phyloP scores from a whole-genome alignment of 2,329 filamentous ascomycete genomes.

The Podosphaera fusca region DNA sequence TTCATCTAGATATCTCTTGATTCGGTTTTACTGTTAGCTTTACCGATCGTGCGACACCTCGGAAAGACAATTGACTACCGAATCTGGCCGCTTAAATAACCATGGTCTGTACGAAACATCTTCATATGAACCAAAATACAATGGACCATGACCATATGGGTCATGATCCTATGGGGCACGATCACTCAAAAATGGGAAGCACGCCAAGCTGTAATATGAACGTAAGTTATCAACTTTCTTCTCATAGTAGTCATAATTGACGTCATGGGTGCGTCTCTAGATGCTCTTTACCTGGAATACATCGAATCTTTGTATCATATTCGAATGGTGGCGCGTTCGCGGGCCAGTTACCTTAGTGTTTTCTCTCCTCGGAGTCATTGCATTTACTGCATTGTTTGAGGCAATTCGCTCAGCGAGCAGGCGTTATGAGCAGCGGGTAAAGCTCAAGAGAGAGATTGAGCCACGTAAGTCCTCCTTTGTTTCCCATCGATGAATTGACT shows the following conservation, averaged over 20 bases:
- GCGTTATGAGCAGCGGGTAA: constrained; percentile 40
- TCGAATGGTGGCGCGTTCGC: constrained; percentile 70
- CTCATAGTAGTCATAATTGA: too few species aligned
- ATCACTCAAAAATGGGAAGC: not conserved
- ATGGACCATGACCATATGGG: not conserved
- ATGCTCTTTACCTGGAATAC: constrained; percentile 98
- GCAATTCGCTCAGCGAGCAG: constrained; percentile 55
- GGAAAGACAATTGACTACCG: not conserved
- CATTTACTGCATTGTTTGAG: constrained; percentile 82
- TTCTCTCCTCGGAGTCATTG: constrained; percentile 62
- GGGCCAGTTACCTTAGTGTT: constrained; percentile 51
- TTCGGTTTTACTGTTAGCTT: not conserved
- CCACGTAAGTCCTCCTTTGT: constrained; percentile 13
- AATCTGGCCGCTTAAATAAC: not conserved
- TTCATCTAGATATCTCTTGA: not conserved
- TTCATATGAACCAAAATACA: not conserved
- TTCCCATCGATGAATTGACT: not conserved
- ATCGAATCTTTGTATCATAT: constrained; percentile 84
- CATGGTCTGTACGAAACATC: not conserved
- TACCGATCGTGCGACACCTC: not conserved
- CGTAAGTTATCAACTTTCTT: not conserved
- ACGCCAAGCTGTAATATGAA: constrained; percentile 1
- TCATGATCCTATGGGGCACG: not conserved
- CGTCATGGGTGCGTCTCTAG: constrained; percentile 21
- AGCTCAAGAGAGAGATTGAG: constrained; percentile 8